These are phyloP conservation scores for Suhomyces tanzawaensis DNA, from an alignment of 805 yeast genomes.

Conservation along the genomic window DNA sequence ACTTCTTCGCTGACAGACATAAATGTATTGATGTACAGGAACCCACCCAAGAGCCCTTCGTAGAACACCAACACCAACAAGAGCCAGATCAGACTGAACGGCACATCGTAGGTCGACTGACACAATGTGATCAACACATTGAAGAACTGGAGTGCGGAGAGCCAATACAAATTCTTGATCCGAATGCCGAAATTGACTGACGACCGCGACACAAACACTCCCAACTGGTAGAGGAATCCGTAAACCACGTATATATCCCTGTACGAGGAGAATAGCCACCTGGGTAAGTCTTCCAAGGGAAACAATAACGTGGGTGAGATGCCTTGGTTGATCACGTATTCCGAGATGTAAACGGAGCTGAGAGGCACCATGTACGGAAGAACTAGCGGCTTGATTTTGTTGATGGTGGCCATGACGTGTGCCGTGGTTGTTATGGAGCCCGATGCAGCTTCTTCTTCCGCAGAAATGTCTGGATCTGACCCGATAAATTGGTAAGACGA, in stretches of 20 bases:
- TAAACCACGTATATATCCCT: slow-evolving; percentile 90
- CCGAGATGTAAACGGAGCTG: slow-evolving; percentile 78
- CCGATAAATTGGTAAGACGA: background rate
- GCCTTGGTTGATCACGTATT: slow-evolving; percentile 89
- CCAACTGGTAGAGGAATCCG: slow-evolving; percentile 85
- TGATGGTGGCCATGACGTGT: slow-evolving; percentile 20
- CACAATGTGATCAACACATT: slow-evolving; percentile 57
- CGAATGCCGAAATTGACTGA: slow-evolving; percentile 65
- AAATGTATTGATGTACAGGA: slow-evolving; percentile 86
- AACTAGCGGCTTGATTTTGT: slow-evolving; percentile 42
- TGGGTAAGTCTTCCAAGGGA: slow-evolving; percentile 66
- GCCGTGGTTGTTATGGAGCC: background rate
- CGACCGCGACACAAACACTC: slow-evolving; percentile 89
- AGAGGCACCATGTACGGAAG: slow-evolving; percentile 81
- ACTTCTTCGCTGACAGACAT: slow-evolving; percentile 63
- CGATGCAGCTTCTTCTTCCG: no score
- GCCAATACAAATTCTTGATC: slow-evolving; percentile 53
- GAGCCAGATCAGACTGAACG: slow-evolving; percentile 58
- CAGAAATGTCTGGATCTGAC: no score
- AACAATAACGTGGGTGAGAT: slow-evolving; percentile 84
- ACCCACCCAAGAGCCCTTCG: slow-evolving; percentile 90
- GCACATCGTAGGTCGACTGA: slow-evolving; percentile 62
- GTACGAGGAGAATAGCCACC: slow-evolving; percentile 52
- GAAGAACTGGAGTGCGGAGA: slow-evolving; percentile 63
- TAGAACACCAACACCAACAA: slow-evolving; percentile 67